Evolutionary conservation across 441 rosid species (phyloP), one percentile per base, ranked within the genome.

Genomic region (Omphalea diandra): DNA sequence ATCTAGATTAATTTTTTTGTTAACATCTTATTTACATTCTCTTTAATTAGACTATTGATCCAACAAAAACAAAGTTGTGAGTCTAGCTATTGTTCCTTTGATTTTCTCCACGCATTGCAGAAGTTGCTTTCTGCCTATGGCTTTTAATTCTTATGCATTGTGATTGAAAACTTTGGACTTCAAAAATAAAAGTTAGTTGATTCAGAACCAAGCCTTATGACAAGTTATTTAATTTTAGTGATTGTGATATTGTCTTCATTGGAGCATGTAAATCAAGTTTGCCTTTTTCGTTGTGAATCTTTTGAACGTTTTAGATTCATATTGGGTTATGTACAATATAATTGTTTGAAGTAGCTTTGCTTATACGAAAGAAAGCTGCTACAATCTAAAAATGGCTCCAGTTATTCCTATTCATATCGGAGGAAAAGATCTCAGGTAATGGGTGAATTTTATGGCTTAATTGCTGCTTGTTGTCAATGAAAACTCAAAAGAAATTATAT

Each of bases 391-490:
- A 83, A 92, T 94, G 97, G 63, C 71, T 79, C 91, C 93, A 54
- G 65, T 80, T 56, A 82, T 95, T 75, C 93, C 90, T 76, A 88
- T 89, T 73, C 75, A 82, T 76, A 93, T 88, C 82, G 99, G 99
- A 87, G 98, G 88, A 95, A 95, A 81, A 98, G 99, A 70, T 95
- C 98, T 67, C 98, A 95, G 97, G 99, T 94, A 72, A 75, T 71
- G 55, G 27, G 75, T 66, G 5, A 2, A 56, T 66, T n/a, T 65
- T 40, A 63, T 73, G 44, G 65, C 50, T 52, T 67, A 35, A 57
- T 55, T n/a, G 59, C 52, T 72, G 59, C 29, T 38, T 56, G 24
- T 24, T 36, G 14, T n/a, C 7, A 4, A n/a, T n/a, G n/a, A 50
- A 49, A 20, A 32, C 0, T 17, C 27, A 26, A 2, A 33, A 47